These are phyloP conservation scores for Colletotrichum graminicola DNA, from an alignment of 2,329 filamentous ascomycete genomes.

Conservation along the genomic window DNA sequence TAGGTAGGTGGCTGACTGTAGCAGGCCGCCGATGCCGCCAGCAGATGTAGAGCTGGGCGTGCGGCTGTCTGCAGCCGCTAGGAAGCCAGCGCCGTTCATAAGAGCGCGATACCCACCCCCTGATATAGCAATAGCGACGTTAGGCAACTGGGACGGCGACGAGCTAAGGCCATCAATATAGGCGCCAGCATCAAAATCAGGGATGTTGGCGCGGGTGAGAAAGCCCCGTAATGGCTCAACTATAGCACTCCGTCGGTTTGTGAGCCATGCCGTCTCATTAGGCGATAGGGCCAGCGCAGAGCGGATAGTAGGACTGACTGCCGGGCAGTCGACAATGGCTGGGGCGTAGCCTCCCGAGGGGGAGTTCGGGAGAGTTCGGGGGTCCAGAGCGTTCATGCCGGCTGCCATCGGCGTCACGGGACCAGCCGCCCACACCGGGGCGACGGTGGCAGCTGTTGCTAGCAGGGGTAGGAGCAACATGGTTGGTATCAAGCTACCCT, in stretches of 20 bases:
- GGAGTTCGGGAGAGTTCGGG: constrained; percentile 53
- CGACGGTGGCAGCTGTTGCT: constrained; percentile 21
- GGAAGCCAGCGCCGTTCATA: constrained; percentile 82
- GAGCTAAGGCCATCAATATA: constrained; percentile 78
- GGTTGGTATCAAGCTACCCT: background rate
- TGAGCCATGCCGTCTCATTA: constrained; percentile 82
- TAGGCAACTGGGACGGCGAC: constrained; percentile 70
- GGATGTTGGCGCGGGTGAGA: constrained; percentile 77
- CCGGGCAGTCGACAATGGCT: constrained; percentile 74
- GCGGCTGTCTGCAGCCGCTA: constrained; percentile 83
- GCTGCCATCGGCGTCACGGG: constrained; percentile 32
- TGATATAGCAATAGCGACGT: constrained; percentile 81
- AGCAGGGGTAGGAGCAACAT: constrained; percentile 31
- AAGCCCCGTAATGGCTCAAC: constrained; percentile 81
- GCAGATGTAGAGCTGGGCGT: constrained; percentile 69
- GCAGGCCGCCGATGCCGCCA: constrained; percentile 82
- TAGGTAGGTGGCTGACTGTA: constrained; percentile 86
- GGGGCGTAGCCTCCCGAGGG: constrained; percentile 78
- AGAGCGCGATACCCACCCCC: constrained; percentile 91
- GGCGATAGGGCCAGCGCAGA: constrained; percentile 71
- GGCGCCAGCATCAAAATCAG: constrained; percentile 77
- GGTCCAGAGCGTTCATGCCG: constrained; percentile 31
- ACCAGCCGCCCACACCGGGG: constrained; percentile 51
- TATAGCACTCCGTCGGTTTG: constrained; percentile 78
- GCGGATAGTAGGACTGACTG: constrained; percentile 76